phyloP scores from a whole-genome alignment of 192 early-diverging fungal species.

The Backusella sp. region DNA sequence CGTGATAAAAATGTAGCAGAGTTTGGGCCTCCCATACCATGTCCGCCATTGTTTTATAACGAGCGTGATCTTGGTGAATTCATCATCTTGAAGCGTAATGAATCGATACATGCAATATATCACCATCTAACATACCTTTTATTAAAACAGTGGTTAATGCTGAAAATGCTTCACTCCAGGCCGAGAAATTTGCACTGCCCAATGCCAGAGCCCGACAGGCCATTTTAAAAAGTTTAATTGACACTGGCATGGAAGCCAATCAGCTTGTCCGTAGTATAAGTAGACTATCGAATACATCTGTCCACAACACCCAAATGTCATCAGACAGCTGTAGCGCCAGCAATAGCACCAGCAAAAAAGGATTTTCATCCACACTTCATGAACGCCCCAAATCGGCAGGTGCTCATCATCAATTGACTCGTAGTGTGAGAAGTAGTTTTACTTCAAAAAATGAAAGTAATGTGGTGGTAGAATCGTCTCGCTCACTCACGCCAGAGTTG shows the following conservation, averaged over 20 bases:
- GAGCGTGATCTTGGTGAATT: constrained; percentile 38
- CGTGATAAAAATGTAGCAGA: constrained; percentile 45
- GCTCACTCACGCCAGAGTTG: background rate
- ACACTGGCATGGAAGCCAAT: background rate
- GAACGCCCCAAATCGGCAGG: constrained; percentile 20
- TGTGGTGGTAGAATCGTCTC: background rate
- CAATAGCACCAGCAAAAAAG: constrained; percentile 25
- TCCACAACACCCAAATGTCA: constrained; percentile 22
- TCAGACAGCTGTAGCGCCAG: no score
- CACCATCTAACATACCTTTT: background rate
- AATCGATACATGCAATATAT: background rate
- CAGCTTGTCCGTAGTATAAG: background rate
- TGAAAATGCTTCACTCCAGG: constrained; percentile 50
- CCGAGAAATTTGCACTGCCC: constrained; percentile 46
- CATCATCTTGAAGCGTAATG: constrained; percentile 34
- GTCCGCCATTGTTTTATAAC: constrained; percentile 44
- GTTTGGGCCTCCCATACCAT: constrained; percentile 51
- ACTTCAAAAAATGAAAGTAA: background rate
- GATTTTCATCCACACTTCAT: constrained; percentile 38
- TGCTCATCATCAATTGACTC: background rate
- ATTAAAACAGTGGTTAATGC: constrained; percentile 43
- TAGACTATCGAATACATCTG: constrained; percentile 26
- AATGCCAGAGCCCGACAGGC: constrained; percentile 41
- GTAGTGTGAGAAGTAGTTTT: background rate
- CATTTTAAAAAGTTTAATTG: constrained; percentile 24